These are phyloP conservation scores for Penicillium sp. DNA, from an alignment of 2,329 filamentous ascomycete species.

Conservation along the genomic window DNA sequence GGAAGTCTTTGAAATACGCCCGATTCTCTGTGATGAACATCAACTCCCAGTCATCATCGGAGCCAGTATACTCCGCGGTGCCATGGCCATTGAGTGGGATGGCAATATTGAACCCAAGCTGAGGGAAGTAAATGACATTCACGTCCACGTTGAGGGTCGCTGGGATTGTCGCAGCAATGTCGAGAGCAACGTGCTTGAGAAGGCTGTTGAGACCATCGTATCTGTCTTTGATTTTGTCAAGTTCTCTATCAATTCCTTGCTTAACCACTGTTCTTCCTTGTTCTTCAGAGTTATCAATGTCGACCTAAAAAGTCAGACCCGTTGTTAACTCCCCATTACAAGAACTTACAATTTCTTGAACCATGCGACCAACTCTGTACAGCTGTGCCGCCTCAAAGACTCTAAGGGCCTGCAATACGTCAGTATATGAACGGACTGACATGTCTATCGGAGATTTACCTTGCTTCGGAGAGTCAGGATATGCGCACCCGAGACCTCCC, in stretches of 20 bases:
- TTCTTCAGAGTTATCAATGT: conserved; percentile 67
- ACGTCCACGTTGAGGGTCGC: conserved; percentile 46
- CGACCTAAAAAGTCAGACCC: conserved; percentile 45
- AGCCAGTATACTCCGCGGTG: conserved; percentile 55
- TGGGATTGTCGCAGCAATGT: conserved; percentile 57
- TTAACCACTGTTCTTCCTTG: conserved; percentile 65
- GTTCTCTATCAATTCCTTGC: conserved; percentile 59
- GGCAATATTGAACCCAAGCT: conserved; percentile 79
- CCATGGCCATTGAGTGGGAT: conserved; percentile 57
- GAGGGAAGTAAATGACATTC: conserved; percentile 83
- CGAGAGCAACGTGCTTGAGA: conserved; percentile 57
- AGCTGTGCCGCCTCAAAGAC: conserved; percentile 53
- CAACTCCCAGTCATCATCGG: conserved; percentile 62
- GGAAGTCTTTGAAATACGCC: conserved; percentile 76
- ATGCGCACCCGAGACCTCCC: conserved; percentile 49
- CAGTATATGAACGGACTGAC: not conserved
- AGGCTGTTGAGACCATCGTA: conserved; percentile 71
- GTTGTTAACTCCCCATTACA: not conserved
- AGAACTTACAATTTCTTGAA: conserved; percentile 54
- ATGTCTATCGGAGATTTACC: conserved; percentile 27
- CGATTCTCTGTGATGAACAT: conserved; percentile 64
- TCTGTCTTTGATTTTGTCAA: conserved; percentile 68
- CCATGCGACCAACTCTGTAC: conserved; percentile 58
- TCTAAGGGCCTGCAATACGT: conserved; percentile 45
- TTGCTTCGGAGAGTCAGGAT: conserved; percentile 47